phyloP scores from a whole-genome alignment of 768 basidiomycete species.

The Leucosporidium creatinivorum region DNA sequence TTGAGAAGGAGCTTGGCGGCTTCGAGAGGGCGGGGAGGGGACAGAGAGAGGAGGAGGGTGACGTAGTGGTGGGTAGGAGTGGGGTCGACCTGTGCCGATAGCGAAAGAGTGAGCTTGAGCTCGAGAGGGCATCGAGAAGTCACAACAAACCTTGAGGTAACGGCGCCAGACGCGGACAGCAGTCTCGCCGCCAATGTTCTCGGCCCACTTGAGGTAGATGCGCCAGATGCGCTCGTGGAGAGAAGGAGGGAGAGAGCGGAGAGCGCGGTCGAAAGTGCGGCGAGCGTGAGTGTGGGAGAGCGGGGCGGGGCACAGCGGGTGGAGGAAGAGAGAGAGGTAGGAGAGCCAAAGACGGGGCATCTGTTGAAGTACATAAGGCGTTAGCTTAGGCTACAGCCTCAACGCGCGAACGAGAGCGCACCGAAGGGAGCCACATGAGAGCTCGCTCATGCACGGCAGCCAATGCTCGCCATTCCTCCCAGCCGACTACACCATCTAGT shows the following conservation, averaged over 20 bases:
- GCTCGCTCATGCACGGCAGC: conserved; percentile 85
- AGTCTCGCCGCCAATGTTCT: conserved; percentile 67
- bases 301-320: conserved; percentile 75
- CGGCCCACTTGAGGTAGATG: conserved; percentile 86
- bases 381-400: not conserved
- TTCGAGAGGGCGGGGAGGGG: conserved; percentile 72
- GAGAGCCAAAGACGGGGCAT: conserved; percentile 89
- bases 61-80: conserved; percentile 45
- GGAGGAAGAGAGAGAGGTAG: conserved; percentile 82
- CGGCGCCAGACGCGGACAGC: conserved; percentile 68
- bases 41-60: conserved; percentile 40
- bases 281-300: conserved; percentile 86
- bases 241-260: conserved; percentile 87
- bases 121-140: conserved; percentile 57
- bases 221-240: conserved; percentile 88
- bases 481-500: conserved; percentile 81
- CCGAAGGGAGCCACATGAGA: conserved; percentile 88
- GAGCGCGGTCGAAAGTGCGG: conserved; percentile 83
- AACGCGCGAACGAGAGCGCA: conserved; percentile 42
- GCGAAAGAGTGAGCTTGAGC: not conserved
- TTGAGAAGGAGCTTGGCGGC: conserved; percentile 84
- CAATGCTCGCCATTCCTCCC: conserved; percentile 88
- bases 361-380: conserved; percentile 44
- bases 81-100: conserved; percentile 40
- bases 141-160: conserved; percentile 53